Evolutionary conservation across 352 stramenopile genomes (phyloP), one percentile per base, ranked within the genome.

Genomic region (Phytophthora colocasiae): DNA sequence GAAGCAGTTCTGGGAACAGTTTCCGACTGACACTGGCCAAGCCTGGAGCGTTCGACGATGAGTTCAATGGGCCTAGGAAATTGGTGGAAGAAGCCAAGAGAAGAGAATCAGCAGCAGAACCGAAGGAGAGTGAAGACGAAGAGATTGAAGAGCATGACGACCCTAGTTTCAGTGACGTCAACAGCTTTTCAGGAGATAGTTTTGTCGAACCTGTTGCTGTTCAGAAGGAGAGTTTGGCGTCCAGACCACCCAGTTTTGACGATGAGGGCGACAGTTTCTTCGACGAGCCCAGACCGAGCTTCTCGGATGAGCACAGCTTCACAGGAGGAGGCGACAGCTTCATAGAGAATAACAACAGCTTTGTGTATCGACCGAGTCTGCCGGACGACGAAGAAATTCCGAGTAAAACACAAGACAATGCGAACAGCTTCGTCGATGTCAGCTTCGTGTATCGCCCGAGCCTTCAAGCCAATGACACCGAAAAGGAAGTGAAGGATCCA

Each of bases 221-320:
- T 8, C 39, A 6, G 3, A 39, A 65, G 40, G 65, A 63, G 15
- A 69, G 52, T 36, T 48, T 61, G 43, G 46, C 59, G 7, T 73
- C 65, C 5, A 49, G 65, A 27, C 58, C 65, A n/a, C 59, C 59
- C 32, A 69, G 59, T 19, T 73, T 73, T 47, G 49, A 57, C 5
- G 45, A 60, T 1, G 47, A 47, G 0, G 41, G 54, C 5, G 65
- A 66, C 29, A 73, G 66, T 22, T 73, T 73, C 39, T 66, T 60
- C 22, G 43, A 63, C 24, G 52, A 68, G 17, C 36, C 47, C 4
- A 58, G 22, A 40, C 66, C 66, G 1, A 73, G 66, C 24, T 73
- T 73, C 40, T 70, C 58, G 17, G 59, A 73, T 26, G 66, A 65
- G 6, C 59, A 60, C n/a, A 73, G 66, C 43, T 70, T 70, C 7